phyloP scores from a whole-genome alignment of 2,329 filamentous ascomycete genomes.

The Ciborinia camelliae region DNA sequence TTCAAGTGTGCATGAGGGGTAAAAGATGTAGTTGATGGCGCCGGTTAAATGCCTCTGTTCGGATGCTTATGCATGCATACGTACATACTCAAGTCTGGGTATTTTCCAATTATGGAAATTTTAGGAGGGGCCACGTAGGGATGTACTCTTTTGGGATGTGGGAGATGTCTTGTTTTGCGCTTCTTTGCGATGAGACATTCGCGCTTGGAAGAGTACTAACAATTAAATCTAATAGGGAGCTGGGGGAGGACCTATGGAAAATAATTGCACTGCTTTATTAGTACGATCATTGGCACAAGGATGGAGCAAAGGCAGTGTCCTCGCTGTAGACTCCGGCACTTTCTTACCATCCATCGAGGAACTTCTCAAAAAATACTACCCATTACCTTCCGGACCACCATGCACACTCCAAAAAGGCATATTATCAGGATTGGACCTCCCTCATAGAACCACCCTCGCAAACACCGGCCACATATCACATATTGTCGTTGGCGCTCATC shows the following conservation, averaged over 20 bases:
- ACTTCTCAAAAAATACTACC: constrained; percentile 55
- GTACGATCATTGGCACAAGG: constrained; percentile 75
- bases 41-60: constrained; percentile 2
- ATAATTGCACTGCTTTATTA: constrained; percentile 81
- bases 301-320: constrained; percentile 78
- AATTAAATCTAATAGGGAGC: constrained; percentile 60
- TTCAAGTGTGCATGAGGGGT: not conserved
- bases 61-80: not conserved
- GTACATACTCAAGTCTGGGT: not conserved
- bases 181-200: not conserved
- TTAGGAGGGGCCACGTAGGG: not conserved
- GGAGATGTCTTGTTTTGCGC: not conserved
- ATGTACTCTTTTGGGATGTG: not conserved
- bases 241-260: constrained; percentile 84
- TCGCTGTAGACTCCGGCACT: constrained; percentile 92
- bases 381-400: constrained; percentile 44
- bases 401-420: constrained; percentile 64
- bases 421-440: constrained; percentile 74
- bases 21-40: not conserved
- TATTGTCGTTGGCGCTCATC: constrained; percentile 77
- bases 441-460: constrained; percentile 61
- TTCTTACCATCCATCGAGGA: constrained; percentile 82
- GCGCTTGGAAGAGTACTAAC: not conserved
- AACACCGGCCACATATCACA: constrained; percentile 81
- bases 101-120: not conserved